These are phyloP conservation scores for Ceratorhiza oryzae-sativae DNA, from an alignment of 1,284 basidiomycete genomes.

Conservation along the genomic window DNA sequence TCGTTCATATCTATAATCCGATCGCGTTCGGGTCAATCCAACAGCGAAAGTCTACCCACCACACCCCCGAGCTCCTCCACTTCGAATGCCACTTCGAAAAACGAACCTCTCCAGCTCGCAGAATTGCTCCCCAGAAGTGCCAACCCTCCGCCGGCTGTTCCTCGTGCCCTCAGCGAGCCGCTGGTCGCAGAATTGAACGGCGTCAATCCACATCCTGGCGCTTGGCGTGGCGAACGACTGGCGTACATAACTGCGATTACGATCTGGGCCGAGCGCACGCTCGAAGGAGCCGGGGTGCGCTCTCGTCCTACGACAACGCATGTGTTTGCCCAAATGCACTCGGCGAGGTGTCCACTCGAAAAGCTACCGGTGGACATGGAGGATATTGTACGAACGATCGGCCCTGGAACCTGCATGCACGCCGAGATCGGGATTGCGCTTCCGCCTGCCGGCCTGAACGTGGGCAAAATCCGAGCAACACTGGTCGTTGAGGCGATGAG, in stretches of 20 bases:
- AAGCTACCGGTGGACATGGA: constrained; percentile 24
- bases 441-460: constrained; percentile 15
- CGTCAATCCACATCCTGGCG: constrained; percentile 5
- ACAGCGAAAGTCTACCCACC: constrained; percentile 18
- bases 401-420: constrained; percentile 32
- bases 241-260: constrained; percentile 33
- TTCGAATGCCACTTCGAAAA: not conserved
- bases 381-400: constrained; percentile 21
- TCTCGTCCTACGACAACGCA: constrained; percentile 34
- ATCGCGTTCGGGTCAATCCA: not conserved
- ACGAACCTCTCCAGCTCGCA: constrained; percentile 14
- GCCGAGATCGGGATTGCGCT: constrained; percentile 35
- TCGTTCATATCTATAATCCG: constrained; percentile 27
- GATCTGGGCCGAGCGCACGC: constrained; percentile 33
- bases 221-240: constrained; percentile 31
- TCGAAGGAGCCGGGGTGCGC: constrained; percentile 8
- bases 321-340: constrained; percentile 35
- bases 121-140: constrained; percentile 21
- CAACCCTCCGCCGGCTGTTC: not conserved
- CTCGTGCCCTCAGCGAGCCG: constrained; percentile 5
- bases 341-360: constrained; percentile 25
- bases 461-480: constrained; percentile 31
- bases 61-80: constrained; percentile 16
- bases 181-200: constrained; percentile 17
- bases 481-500: constrained; percentile 32